Conservation (phyloP, 1,284 basidiomycete genomes). For the Taiwanofungus camphoratus region DNA sequence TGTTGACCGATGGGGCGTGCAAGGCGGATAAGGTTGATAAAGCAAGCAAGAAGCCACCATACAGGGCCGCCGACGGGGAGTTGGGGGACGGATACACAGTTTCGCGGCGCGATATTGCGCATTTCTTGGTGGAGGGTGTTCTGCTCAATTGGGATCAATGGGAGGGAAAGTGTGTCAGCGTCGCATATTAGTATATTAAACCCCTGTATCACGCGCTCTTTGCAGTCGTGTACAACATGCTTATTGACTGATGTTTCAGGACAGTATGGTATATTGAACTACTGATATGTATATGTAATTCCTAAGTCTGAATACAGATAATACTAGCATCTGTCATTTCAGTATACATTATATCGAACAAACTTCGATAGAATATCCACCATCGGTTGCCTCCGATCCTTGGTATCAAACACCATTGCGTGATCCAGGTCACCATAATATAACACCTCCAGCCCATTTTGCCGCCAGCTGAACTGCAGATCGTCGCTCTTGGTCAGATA, state of each 20-base stretch:
- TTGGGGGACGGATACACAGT: slow-evolving; percentile 42
- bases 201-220: no score
- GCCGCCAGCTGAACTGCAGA: slow-evolving; percentile 29
- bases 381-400: slow-evolving; percentile 30
- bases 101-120: slow-evolving; percentile 56
- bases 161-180: slow-evolving; percentile 38
- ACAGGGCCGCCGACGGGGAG: slow-evolving; percentile 31
- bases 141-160: slow-evolving; percentile 46
- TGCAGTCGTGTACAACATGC: background rate
- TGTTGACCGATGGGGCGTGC: slow-evolving; percentile 55
- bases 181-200: slow-evolving; percentile 32
- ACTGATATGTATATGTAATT: no score
- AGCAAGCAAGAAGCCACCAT: slow-evolving; percentile 29
- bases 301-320: no score
- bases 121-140: slow-evolving; percentile 53
- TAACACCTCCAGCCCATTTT: slow-evolving; percentile 40
- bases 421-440: slow-evolving; percentile 50
- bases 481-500: slow-evolving; percentile 46
- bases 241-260: background rate
- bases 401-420: slow-evolving; percentile 47
- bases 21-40: slow-evolving; percentile 35
- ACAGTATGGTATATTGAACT: background rate
- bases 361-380: slow-evolving; percentile 38
- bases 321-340: no score
- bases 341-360: background rate